These are phyloP conservation scores for Danielia oregonensis DNA, from an alignment of 805 yeast species.

Conservation along the genomic window DNA sequence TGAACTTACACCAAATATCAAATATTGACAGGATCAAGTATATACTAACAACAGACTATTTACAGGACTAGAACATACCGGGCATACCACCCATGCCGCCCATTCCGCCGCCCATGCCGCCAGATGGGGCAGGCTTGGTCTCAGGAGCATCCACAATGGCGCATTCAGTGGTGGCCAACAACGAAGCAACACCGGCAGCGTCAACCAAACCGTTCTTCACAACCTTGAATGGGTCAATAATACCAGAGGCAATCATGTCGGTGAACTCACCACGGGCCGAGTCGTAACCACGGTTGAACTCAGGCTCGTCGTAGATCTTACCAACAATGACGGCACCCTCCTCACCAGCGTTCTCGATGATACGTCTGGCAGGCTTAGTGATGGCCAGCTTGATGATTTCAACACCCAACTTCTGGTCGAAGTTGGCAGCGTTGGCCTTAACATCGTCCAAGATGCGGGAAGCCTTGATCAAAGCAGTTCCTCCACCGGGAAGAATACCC, in stretches of 20 bases:
- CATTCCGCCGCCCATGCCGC: slow-evolving; percentile 48
- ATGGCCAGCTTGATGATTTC: slow-evolving; percentile 90
- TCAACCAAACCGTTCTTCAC: slow-evolving; percentile 94
- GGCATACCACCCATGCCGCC: slow-evolving; percentile 27
- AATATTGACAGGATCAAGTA: too few species aligned
- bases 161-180: slow-evolving; percentile 97
- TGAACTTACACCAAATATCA: too few species aligned
- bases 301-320: slow-evolving; percentile 62
- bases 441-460: slow-evolving; percentile 67
- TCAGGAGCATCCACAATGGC: slow-evolving; percentile 95
- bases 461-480: slow-evolving; percentile 95
- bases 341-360: slow-evolving; percentile 94
- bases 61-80: slow-evolving; percentile 27
- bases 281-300: slow-evolving; percentile 89
- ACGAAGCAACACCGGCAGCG: slow-evolving; percentile 96
- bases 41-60: too few species aligned
- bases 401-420: slow-evolving; percentile 95
- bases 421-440: slow-evolving; percentile 66
- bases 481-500: slow-evolving; percentile 99
- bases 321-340: slow-evolving; percentile 97
- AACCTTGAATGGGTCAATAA: slow-evolving; percentile 97
- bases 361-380: slow-evolving; percentile 92
- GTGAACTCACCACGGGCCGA: slow-evolving; percentile 89
- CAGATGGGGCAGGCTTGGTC: slow-evolving; percentile 54
- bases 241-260: slow-evolving; percentile 95